Base-by-base conservation (phyloP, 2,329 filamentous ascomycete species). In the Aspergillus floridensis region DNA sequence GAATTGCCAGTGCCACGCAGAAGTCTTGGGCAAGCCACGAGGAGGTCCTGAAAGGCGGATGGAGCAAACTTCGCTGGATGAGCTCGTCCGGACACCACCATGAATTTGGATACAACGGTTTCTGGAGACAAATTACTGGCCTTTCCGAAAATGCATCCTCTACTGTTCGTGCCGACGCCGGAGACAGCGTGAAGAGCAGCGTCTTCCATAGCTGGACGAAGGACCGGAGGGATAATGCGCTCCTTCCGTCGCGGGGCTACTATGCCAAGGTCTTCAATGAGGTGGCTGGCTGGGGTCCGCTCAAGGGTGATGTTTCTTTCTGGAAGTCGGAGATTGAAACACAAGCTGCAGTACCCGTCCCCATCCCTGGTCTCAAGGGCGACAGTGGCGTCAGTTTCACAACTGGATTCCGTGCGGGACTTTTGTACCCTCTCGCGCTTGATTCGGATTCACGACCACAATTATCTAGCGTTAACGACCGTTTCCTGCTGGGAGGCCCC, bases 21-120 rank as follows among this genome's bases (percentile, higher is more conserved):
- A 97, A 98, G 77, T 85, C 88, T 12, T 98, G 92, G 90, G 92
- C 95, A 22, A 95, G 91, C 64, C 93, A 99, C 72, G 93, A 98
- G 68, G 93, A 99, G 77, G 87, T 88, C 3, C 79, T 96, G 21
- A 91, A 88, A 70, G 92, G 93, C 16, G 92, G 85, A 21, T 88
- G 86, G 67, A 80, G 89, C 12, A 92, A 91, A 65, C 81, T 96
- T 46, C 86, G 87, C 44, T 98, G 91, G 89, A 76, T 88, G 41
- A 86, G 84, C 51, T 70, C 79, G 8, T 78, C 81, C 52, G 87
- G 87, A 49, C 86, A 91, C 66, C 83, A 82, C 59, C 91, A 96
- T 72, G 88, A 93, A 63, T 69, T 97, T 35, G 88, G 87, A 51
- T 96, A 96, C 77, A 88, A 87, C 12, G 88, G 88, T 24, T 81